Evolutionary conservation across 2,329 filamentous ascomycete species (phyloP).

Genomic region (Botryotinia globosa): DNA sequence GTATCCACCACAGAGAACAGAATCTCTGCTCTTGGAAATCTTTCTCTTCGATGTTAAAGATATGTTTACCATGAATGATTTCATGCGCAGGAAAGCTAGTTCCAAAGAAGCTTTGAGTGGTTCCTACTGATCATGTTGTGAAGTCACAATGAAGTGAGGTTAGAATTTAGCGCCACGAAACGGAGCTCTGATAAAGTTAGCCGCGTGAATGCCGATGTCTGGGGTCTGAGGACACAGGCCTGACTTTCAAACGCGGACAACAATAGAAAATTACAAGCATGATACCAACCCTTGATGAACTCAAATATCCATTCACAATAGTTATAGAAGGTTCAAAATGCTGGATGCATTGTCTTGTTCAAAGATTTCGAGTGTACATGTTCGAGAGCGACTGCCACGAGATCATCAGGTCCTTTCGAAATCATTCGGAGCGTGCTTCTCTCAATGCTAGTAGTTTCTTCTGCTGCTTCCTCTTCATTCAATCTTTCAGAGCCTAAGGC

Average conservation of each 20-base stretch:
- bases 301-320: not conserved
- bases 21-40: rapidly evolving
- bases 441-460: too few relatives aligned
- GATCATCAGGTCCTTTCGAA: too few relatives aligned
- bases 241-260: not conserved
- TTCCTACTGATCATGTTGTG: too few relatives aligned
- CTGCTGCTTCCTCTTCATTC: too few relatives aligned
- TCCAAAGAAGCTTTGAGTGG: rapidly evolving
- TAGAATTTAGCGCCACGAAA: not conserved
- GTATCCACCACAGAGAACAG: not conserved
- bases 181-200: not conserved
- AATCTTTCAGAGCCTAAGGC: rapidly evolving
- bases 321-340: not conserved
- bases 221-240: not conserved
- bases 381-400: too few relatives aligned
- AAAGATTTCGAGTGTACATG: not conserved
- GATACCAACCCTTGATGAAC: not conserved
- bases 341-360: not conserved
- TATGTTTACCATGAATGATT: not conserved
- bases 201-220: not conserved
- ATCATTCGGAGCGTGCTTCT: too few relatives aligned
- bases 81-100: not conserved
- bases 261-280: not conserved
- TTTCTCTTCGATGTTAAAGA: not conserved
- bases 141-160: not conserved